Evolutionary conservation across 257 asterid species (phyloP), one percentile per base, ranked within the genome.

Genomic region (Ballota nigra): DNA sequence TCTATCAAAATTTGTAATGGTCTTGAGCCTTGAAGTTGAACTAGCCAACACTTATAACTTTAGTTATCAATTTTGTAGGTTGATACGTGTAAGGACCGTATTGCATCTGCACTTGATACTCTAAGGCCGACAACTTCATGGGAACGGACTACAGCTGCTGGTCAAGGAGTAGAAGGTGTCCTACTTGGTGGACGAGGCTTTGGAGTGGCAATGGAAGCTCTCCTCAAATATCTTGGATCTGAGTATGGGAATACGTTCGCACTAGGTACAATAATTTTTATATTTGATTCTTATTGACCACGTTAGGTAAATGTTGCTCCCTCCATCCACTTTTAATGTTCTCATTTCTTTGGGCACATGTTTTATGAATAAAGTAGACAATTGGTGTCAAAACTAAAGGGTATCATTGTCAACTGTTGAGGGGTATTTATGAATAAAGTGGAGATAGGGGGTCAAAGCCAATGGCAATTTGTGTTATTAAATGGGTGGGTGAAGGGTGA

Each of bases 211-310:
- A 95, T 92, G 93, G 99, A 92, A 82, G 95, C 94, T 74, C 90
- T 95, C 62, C 84, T 95, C 62, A 89, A 77, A 81, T 95, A 89
- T 75, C 88, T 95, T 71, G 99, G 96, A 58, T 95, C 99, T 8
- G 99, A 92, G 82, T 95, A 95, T 79, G 98, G 97, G 71, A 92
- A 89, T 82, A 95, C 97, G 13, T 95, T 80, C 80, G 99, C 99
- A 8, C 83, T 95, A 69, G 99, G 99, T 89, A 85, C 52, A 45
- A 22, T 41, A 55, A 74, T 63, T 79, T n/a, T 69, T 38, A 61
- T 75, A 22, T 34, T 9, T 34, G 20, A 13, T 61, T 68, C 56
- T 56, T 43, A 29, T 49, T 36, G 13, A 34, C 60, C 34, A 13
- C 31, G 36, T 52, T 47, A 16, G 56, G 51, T 23, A 66, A 4